A percentile compares a stretch with the other conserved stretches of the same genome.
These are phyloP conservation scores for Gentiana macrophylla DNA, from an alignment of 257 asterid genomes.

Conservation along the genomic window DNA sequence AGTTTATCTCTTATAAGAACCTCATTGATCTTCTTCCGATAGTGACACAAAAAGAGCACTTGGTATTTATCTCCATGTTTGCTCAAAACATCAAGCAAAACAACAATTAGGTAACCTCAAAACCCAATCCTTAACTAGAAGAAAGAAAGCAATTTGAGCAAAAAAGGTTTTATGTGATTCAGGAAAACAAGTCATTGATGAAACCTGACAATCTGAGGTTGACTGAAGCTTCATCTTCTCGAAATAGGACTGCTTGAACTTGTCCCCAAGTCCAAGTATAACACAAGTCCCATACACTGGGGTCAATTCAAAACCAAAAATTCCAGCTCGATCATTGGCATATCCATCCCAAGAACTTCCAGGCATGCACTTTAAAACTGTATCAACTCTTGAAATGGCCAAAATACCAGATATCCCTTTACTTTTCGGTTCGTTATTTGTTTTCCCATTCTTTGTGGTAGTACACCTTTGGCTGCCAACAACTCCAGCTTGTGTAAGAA, in stretches of 20 bases:
- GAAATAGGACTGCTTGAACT: conserved; percentile 77
- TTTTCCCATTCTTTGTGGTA: too few species aligned
- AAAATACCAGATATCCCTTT: too few species aligned
- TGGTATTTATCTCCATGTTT: conserved; percentile 94
- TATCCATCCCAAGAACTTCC: conserved; percentile 29
- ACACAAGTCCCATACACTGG: conserved; percentile 80
- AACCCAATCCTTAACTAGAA: conserved; percentile 88
- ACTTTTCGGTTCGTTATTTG: too few species aligned
- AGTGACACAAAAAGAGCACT: conserved; percentile 75
- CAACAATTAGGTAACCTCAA: conserved; percentile 83
- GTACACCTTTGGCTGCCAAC: too few species aligned
- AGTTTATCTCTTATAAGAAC: conserved; percentile 82
- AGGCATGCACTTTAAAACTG: too few species aligned
- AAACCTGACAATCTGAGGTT: conserved; percentile 95
- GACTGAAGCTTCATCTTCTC: conserved; percentile 88
- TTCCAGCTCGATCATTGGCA: conserved; percentile 29
- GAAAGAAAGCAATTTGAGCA: conserved; percentile 96
- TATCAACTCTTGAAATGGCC: too few species aligned
- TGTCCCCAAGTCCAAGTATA: conserved; percentile 69
- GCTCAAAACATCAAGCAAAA: conserved; percentile 84
- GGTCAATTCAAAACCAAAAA: conserved; percentile 74
- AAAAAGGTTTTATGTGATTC: conserved; percentile 93
- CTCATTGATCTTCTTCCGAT: conserved; percentile 79
- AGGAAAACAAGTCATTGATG: conserved; percentile 86
- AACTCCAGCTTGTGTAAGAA: too few species aligned